Evolutionary conservation across 345 rosid genomes (phyloP).

Genomic region (Erysimum cheiranthoides): DNA sequence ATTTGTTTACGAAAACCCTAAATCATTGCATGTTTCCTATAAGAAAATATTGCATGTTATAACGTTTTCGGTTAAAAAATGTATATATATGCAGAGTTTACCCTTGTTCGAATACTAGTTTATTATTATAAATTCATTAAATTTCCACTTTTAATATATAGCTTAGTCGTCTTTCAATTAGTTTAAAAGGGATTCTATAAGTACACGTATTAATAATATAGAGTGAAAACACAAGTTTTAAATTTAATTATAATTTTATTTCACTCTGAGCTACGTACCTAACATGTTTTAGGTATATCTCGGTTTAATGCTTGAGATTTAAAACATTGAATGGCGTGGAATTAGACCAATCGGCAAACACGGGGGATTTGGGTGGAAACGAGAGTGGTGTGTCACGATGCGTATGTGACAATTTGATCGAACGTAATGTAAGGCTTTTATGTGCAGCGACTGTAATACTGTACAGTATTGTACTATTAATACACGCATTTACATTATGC

Average conservation of each 20-base stretch:
- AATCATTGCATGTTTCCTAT: not conserved
- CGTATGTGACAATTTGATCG: slow-evolving; percentile 28
- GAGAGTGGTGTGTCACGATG: slow-evolving; percentile 41
- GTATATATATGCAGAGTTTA: no score
- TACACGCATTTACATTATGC: slow-evolving; percentile 22
- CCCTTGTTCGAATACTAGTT: no score
- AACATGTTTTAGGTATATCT: not conserved
- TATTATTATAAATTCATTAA: no score
- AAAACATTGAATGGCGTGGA: slow-evolving; percentile 13
- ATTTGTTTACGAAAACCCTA: slow-evolving; percentile 1
- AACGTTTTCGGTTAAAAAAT: not conserved
- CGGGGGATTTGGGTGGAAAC: slow-evolving; percentile 19
- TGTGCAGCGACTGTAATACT: not conserved
- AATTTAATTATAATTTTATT: no score
- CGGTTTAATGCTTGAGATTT: slow-evolving; percentile 3
- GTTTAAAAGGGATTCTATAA: no score
- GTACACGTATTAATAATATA: not conserved
- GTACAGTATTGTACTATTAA: not conserved
- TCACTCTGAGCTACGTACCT: not conserved
- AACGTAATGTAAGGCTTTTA: slow-evolving; percentile 37
- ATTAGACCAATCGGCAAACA: slow-evolving; percentile 25
- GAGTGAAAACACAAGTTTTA: no score
- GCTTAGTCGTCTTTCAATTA: no score
- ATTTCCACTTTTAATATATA: no score
- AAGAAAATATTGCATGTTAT: not conserved